Conservation (phyloP, 768 basidiomycete species). For the Xerocomellus chrysenteron region DNA sequence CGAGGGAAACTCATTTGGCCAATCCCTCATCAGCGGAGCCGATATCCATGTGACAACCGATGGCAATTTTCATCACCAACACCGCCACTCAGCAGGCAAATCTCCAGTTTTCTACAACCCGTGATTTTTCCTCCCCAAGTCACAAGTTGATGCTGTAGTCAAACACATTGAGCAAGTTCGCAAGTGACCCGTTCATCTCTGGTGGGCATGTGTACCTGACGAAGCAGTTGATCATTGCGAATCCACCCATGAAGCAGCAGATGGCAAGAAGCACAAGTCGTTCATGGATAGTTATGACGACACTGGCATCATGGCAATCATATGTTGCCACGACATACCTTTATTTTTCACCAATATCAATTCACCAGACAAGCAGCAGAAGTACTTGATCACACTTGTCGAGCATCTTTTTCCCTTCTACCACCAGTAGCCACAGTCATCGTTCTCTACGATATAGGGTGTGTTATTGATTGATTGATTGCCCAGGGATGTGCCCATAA, state of each 20-base stretch:
- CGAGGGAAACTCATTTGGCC: too few species aligned
- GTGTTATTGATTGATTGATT: not conserved
- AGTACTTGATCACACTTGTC: conserved; percentile 18
- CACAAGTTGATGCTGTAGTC: not conserved
- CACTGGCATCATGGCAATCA: not conserved
- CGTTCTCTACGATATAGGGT: conserved; percentile 35
- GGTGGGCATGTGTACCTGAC: not conserved
- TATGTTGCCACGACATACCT: not conserved
- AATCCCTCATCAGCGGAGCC: too few species aligned
- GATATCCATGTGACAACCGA: too few species aligned
- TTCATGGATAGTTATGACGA: not conserved
- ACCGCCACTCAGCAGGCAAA: not conserved
- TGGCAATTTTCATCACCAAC: too few species aligned
- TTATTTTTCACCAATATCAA: not conserved
- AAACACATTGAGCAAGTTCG: not conserved
- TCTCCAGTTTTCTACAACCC: not conserved
- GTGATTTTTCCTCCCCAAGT: not conserved
- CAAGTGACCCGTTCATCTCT: not conserved
- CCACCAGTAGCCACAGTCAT: conserved; percentile 34
- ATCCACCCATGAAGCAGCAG: not conserved
- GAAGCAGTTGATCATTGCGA: not conserved
- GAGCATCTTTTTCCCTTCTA: conserved; percentile 27
- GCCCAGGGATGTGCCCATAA: not conserved
- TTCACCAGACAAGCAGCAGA: conserved; percentile 11
- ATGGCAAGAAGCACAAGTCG: not conserved